phyloP scores from a whole-genome alignment of 768 basidiomycete species.

The Russula earlei region DNA sequence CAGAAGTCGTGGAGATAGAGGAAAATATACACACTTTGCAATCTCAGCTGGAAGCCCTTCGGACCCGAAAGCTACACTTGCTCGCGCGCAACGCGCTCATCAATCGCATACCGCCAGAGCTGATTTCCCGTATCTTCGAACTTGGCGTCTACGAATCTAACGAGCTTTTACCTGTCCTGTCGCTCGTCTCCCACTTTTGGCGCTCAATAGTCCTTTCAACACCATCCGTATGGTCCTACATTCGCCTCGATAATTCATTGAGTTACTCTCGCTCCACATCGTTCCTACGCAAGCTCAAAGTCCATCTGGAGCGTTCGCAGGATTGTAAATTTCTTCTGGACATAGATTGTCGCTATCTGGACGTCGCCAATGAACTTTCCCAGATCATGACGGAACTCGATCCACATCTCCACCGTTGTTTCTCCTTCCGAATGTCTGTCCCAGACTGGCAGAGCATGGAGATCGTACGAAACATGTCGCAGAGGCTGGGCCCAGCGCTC shows the following conservation, averaged over 20 bases:
- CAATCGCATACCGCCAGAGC: slow-evolving; percentile 23
- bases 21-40: slow-evolving; percentile 22
- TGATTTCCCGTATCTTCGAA: slow-evolving; percentile 27
- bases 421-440: slow-evolving; percentile 25
- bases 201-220: slow-evolving; percentile 22
- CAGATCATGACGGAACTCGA: slow-evolving; percentile 23
- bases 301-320: slow-evolving; percentile 24
- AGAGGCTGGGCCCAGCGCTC: slow-evolving; percentile 22
- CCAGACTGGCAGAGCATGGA: slow-evolving; percentile 25
- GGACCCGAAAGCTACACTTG: slow-evolving; percentile 19
- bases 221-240: slow-evolving; percentile 26
- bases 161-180: slow-evolving; percentile 20
- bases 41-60: slow-evolving; percentile 21
- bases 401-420: slow-evolving; percentile 26
- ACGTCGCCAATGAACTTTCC: slow-evolving; percentile 19
- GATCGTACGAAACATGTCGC: slow-evolving; percentile 20
- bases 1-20: slow-evolving; percentile 23
- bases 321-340: slow-evolving; percentile 25
- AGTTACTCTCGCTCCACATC: slow-evolving; percentile 21
- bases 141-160: slow-evolving; percentile 24
- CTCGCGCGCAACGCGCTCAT: slow-evolving; percentile 24
- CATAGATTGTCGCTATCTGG: slow-evolving; percentile 24
- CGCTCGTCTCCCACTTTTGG: slow-evolving; percentile 26
- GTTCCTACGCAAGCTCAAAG: slow-evolving; percentile 24
- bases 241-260: slow-evolving; percentile 24